phyloP scores from a whole-genome alignment of 768 basidiomycete genomes.

The Mrakia frigida region DNA sequence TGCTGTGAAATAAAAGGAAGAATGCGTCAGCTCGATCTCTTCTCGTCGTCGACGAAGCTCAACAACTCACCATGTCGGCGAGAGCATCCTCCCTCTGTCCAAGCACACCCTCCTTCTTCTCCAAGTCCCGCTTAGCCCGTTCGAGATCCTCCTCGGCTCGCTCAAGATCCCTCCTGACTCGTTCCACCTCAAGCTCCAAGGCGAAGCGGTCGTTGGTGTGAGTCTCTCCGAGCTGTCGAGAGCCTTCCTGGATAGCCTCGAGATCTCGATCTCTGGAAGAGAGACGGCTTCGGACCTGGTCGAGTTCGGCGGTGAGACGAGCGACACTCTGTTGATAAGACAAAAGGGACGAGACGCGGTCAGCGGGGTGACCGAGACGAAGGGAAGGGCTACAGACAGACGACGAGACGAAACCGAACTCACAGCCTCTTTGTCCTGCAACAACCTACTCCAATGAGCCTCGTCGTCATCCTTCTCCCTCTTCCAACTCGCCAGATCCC shows the following conservation, averaged over 20 bases:
- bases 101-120: conserved; percentile 58
- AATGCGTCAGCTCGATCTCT: not conserved
- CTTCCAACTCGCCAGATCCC: conserved; percentile 29
- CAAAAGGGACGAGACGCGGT: not conserved
- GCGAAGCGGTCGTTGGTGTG: conserved; percentile 78
- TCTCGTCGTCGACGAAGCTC: not conserved
- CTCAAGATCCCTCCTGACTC: conserved; percentile 75
- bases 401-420: not conserved
- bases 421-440: conserved; percentile 38
- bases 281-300: conserved; percentile 50
- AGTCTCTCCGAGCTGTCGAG: conserved; percentile 73
- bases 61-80: conserved; percentile 55
- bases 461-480: conserved; percentile 34
- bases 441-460: conserved; percentile 32
- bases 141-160: conserved; percentile 71
- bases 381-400: too few species aligned
- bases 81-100: conserved; percentile 67
- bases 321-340: conserved; percentile 31
- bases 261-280: conserved; percentile 71
- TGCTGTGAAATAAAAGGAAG: conserved; percentile 45
- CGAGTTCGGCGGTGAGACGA: conserved; percentile 40
- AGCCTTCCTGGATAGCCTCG: conserved; percentile 62
- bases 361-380: too few species aligned
- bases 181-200: conserved; percentile 81
- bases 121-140: conserved; percentile 63